These are phyloP conservation scores for Stagonosporopsis rhizophila DNA, from an alignment of 2,329 filamentous ascomycete species.

Conservation along the genomic window DNA sequence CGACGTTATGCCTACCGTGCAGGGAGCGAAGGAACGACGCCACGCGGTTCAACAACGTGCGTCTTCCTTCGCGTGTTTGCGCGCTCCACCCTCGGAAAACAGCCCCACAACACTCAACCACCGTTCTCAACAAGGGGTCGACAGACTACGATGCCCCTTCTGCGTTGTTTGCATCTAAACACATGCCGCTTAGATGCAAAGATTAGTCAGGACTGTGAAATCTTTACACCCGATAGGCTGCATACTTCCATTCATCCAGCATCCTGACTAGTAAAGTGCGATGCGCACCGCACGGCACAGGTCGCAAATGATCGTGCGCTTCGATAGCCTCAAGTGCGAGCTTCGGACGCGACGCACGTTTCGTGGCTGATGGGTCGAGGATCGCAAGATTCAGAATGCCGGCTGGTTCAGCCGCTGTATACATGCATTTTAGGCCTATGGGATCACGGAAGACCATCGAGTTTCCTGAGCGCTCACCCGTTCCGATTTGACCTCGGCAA, in stretches of 20 bases:
- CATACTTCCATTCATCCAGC: neutral
- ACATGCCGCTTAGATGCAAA: neutral
- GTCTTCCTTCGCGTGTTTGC: conserved; percentile 1
- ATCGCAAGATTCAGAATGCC: conserved; percentile 21
- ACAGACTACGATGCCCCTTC: conserved; percentile 6
- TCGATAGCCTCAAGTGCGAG: conserved; percentile 21
- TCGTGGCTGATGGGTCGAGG: conserved; percentile 2
- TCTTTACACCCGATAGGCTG: neutral
- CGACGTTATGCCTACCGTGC: conserved; percentile 10
- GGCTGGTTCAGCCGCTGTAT: conserved; percentile 63
- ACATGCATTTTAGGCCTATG: conserved; percentile 60
- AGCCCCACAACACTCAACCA: conserved; percentile 5
- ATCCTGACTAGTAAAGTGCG: conserved; percentile 22
- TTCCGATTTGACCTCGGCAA: conserved; percentile 36
- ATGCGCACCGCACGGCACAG: conserved; percentile 16
- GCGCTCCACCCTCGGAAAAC: conserved; percentile 2
- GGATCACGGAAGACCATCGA: conserved; percentile 60
- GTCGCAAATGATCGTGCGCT: conserved; percentile 19
- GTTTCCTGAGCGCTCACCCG: conserved; percentile 19
- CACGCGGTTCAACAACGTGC: conserved; percentile 9
- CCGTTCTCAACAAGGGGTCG: conserved; percentile 3
- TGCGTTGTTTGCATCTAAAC: neutral
- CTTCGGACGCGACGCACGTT: neutral
- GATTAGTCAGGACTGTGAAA: neutral
- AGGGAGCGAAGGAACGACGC: conserved; percentile 6